Evolutionary conservation across 2,329 filamentous ascomycete species (phyloP).

Genomic region (Trichophyton simii): DNA sequence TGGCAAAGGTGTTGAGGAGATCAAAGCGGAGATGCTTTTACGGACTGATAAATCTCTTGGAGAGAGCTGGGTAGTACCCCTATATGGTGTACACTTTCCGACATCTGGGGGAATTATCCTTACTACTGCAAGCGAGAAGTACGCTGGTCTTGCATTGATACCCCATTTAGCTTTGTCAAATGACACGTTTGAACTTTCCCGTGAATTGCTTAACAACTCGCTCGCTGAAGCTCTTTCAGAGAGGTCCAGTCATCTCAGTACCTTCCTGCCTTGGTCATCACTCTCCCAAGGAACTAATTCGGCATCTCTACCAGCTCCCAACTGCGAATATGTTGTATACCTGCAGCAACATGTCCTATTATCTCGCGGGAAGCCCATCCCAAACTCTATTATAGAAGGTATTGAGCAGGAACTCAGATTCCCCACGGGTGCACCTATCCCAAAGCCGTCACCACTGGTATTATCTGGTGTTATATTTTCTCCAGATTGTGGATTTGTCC

Average conservation of each 20-base stretch:
- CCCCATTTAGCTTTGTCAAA: conserved; percentile 63
- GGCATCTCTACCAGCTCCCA: conserved; percentile 45
- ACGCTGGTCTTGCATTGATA: conserved; percentile 77
- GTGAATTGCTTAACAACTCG: conserved; percentile 57
- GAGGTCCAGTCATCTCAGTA: conserved; percentile 46
- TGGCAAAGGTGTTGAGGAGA: conserved; percentile 49
- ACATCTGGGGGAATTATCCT: conserved; percentile 67
- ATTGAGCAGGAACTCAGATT: conserved; percentile 49
- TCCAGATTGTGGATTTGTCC: conserved; percentile 53
- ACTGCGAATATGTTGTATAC: conserved; percentile 83
- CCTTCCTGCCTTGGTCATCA: conserved; percentile 62
- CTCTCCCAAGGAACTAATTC: conserved; percentile 45
- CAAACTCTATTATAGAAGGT: conserved; percentile 32
- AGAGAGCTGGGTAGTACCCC: conserved; percentile 63
- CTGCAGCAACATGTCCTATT: conserved; percentile 48
- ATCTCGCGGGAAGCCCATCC: conserved; percentile 20
- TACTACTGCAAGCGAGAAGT: conserved; percentile 86
- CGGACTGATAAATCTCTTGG: conserved; percentile 58
- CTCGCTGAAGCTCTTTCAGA: conserved; percentile 51
- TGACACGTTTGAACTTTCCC: conserved; percentile 45
- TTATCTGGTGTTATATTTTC: conserved; percentile 53
- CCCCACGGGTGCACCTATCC: conserved; percentile 45
- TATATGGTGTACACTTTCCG: conserved; percentile 79
- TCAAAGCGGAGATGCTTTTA: conserved; percentile 57
- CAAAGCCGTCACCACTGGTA: conserved; percentile 38